These are phyloP conservation scores for Mangifera indica DNA, from an alignment of 345 rosid genomes.

Conservation along the genomic window DNA sequence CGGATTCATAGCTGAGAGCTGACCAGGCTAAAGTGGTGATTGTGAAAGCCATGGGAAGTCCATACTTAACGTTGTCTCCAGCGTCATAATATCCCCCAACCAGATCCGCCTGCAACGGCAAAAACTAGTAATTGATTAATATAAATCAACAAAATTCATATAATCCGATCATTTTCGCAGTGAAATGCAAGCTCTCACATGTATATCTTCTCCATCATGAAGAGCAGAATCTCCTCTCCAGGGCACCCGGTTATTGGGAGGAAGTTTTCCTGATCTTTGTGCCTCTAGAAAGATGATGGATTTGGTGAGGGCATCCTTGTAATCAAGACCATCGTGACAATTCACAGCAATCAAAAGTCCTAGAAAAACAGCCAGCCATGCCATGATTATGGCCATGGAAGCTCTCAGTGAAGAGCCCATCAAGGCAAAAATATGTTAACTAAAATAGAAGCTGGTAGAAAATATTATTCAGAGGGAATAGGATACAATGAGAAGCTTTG, in stretches of 20 bases:
- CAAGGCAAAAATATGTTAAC: neutral
- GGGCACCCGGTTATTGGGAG: slow-evolving; percentile 49
- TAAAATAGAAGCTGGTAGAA: neutral
- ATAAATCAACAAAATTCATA: neutral
- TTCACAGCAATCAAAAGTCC: slow-evolving; percentile 36
- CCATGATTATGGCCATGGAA: slow-evolving; percentile 23
- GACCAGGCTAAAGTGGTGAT: slow-evolving; percentile 79
- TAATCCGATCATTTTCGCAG: too few relatives aligned
- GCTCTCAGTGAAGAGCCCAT: slow-evolving; percentile 28
- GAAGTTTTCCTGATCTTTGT: slow-evolving; percentile 88
- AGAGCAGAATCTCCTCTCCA: slow-evolving; percentile 97
- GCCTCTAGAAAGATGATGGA: slow-evolving; percentile 83
- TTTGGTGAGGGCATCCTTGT: slow-evolving; percentile 71
- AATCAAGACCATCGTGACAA: slow-evolving; percentile 34
- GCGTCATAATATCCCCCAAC: slow-evolving; percentile 90
- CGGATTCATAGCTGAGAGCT: slow-evolving; percentile 44
- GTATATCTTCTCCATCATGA: slow-evolving; percentile 72
- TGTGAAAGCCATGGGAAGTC: slow-evolving; percentile 91
- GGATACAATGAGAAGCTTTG: too few relatives aligned
- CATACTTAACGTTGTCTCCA: slow-evolving; percentile 86
- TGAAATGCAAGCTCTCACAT: slow-evolving; percentile 6
- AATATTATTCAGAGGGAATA: too few relatives aligned
- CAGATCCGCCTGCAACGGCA: slow-evolving; percentile 53
- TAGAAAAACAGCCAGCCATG: slow-evolving; percentile 43
- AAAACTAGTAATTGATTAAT: neutral